These are phyloP conservation scores for Picochlorum sp. DNA, from an alignment of 139 green algal species.

Conservation along the genomic window DNA sequence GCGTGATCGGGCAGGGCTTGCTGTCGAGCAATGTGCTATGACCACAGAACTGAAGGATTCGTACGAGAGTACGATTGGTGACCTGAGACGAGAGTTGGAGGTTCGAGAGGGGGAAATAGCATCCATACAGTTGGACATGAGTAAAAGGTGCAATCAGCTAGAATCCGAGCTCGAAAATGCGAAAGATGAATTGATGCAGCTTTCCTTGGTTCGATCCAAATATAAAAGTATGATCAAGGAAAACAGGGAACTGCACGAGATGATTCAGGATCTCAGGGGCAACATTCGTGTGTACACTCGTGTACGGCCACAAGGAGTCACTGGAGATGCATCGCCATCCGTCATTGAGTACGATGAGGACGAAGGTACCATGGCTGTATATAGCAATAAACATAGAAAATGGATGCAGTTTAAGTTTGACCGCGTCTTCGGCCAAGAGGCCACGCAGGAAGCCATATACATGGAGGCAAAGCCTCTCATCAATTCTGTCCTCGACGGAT, in stretches of 20 bases:
- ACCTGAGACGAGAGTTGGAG: no score
- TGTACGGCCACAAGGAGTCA: conserved; percentile 56
- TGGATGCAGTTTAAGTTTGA: conserved; percentile 53
- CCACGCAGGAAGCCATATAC: conserved; percentile 74
- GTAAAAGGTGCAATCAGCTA: no score
- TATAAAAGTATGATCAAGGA: conserved; percentile 41
- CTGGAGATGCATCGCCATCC: conserved; percentile 42
- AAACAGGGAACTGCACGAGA: conserved; percentile 71
- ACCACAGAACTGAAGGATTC: neutral
- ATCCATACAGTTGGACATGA: no score
- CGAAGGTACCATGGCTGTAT: conserved; percentile 37
- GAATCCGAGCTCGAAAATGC: neutral
- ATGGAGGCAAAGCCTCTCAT: conserved; percentile 76
- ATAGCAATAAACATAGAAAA: conserved; percentile 26
- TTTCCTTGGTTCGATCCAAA: conserved; percentile 30
- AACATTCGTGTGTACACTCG: conserved; percentile 84
- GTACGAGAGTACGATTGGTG: neutral
- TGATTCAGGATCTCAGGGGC: conserved; percentile 75
- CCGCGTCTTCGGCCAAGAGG: conserved; percentile 59
- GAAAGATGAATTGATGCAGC: conserved; percentile 24
- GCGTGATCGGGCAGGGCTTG: neutral
- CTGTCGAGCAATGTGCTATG: neutral
- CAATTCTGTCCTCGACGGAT: conserved; percentile 80
- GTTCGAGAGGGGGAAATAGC: no score
- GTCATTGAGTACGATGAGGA: conserved; percentile 32